Base-by-base conservation (phyloP, 2,329 filamentous ascomycete species). In the Diaporthe ilicicola region DNA sequence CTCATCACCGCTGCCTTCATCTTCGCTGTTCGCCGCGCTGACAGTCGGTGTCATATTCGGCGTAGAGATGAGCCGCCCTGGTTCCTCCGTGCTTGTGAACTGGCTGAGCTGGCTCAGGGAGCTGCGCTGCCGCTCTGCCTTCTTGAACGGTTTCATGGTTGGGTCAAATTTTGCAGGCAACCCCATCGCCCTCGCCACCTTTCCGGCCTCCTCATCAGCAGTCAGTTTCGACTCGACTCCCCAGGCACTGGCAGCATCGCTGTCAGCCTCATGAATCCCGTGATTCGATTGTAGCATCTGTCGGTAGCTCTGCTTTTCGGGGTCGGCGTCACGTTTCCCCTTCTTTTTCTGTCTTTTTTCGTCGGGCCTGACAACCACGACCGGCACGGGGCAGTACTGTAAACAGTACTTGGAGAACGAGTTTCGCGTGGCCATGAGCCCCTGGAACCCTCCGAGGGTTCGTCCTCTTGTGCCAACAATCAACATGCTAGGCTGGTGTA, bases 351-450 rank as follows among this genome's bases (percentile, higher is more conserved):
- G 89, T 24, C 95, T 92, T 83, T 97, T 97, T 73, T 93, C 92
- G 39, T 92, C 93, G 44, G 95, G 94, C 4, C 95, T 90, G 12
- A 97, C 95, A 39, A 98, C 95, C 37, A 97, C 95, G 9, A 97
- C 95, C 1, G 95, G 95, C 1, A 98, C 93, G 0, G 95, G 94
- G 1, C 93, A 97, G 79, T 97, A 95, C 79, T 98, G 95, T 15
- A 97, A 87, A 77, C 95, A 97, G 82, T 97, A 98, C 79, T 97
- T 97, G 32, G 94, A 97, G 54, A 97, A 95, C 0, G 93, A 96
- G 74, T 94, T 96, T 53, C 87, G 84, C 39, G 87, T 88, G 61
- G 93, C 94, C 51, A 97, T 88, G 37, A 97, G 85, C 59, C 94
- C 93, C 79, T 97, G 94, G 70, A 97, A 91, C 32, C 94, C 94